Evolutionary conservation across 345 rosid species (phyloP).

Genomic region (Gossypium turneri): DNA sequence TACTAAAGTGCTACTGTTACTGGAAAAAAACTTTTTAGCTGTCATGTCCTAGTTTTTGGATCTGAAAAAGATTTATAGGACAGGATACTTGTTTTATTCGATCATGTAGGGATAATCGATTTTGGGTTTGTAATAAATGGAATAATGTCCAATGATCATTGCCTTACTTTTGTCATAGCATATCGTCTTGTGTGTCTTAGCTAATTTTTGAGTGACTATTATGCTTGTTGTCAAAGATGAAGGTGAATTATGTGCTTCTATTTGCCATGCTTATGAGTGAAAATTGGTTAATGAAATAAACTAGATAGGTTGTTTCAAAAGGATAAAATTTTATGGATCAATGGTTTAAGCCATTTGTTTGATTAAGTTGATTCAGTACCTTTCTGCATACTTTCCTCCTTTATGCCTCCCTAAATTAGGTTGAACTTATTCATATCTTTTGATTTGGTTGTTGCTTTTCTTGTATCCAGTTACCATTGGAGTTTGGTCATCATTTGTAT

Average conservation of each 20-base stretch:
- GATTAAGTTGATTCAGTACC: background rate
- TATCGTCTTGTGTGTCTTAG: background rate
- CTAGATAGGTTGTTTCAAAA: background rate
- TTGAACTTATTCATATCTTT: slow-evolving; percentile 10
- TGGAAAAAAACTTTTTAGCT: slow-evolving; percentile 13
- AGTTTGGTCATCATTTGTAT: slow-evolving; percentile 87
- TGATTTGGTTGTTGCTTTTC: slow-evolving; percentile 19
- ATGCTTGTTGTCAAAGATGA: background rate
- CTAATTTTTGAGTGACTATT: slow-evolving; percentile 7
- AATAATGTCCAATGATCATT: background rate
- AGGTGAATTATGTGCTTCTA: background rate
- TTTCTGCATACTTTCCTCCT: background rate
- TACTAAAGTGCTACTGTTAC: background rate
- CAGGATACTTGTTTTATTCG: background rate
- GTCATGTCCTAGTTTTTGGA: background rate
- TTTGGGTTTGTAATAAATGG: background rate
- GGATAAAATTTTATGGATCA: background rate
- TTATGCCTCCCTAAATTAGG: background rate
- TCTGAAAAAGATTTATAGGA: background rate
- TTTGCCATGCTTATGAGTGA: slow-evolving; percentile 1
- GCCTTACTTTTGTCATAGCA: background rate
- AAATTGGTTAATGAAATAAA: background rate
- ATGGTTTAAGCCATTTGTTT: slow-evolving; percentile 1
- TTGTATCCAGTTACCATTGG: slow-evolving; percentile 74
- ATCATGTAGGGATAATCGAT: background rate